Base-by-base conservation (phyloP, 2,329 filamentous ascomycete genomes). In the Beauveria scarabaeidicola region DNA sequence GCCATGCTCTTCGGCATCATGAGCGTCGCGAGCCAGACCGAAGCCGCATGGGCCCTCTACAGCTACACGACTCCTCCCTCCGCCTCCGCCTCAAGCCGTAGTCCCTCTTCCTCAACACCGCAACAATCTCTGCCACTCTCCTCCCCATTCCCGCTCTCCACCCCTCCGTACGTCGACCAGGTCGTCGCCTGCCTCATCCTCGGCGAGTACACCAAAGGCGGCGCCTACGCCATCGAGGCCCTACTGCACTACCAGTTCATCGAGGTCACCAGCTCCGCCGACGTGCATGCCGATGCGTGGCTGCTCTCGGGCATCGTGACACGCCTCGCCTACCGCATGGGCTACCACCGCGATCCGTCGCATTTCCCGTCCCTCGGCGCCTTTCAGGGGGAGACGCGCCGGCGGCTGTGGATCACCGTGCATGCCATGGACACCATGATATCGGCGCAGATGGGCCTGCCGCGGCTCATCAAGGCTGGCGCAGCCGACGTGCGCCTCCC, bases 311-410 rank as follows among this genome's bases (percentile, higher is more conserved):
- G 75, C 7, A 68, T 75, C 19, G 70, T 75, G 11, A 73, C 74
- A 1, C 73, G 78, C 1, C 71, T 80, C 19, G 78, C 77, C 0
- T 75, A 79, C 56, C 72, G 74, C 3, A 74, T 78, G 69, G 77
- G 78, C 1, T 80, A 80, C 52, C 77, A 80, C 57, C 72, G 77
- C 8, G 78, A 80, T 43, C 71, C 75, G 0, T 68, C 66, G 9
- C 72, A 74, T 38, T 65, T 78, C 1, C 64, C 73, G 1, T 61
- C 68, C 0, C 66, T 79, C 9, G 74, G 74, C 0, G 70, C 74
- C 0, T 80, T 79, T 44, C 73, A 78, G 27, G 73, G 70, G 3
- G 78, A 81, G 65, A 76, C 80, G 68, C 74, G 78, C n/a, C 74
- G 78, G 3, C 70, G 78, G 3, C 68, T 72, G 0, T 81, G 78